Conservation (phyloP, 2,329 filamentous ascomycete genomes). For the Fusarium beomiforme region DNA sequence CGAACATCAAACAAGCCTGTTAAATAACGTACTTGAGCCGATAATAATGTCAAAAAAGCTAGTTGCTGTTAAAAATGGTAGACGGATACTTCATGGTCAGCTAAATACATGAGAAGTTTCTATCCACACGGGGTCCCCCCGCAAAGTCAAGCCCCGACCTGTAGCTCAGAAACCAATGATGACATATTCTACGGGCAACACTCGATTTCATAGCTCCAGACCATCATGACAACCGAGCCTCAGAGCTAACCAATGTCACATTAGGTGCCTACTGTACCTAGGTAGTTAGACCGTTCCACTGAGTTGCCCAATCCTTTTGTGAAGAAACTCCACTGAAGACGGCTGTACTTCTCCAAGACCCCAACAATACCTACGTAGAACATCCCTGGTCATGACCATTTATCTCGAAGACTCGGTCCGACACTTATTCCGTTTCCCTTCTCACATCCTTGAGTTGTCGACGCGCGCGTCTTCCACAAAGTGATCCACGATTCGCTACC, state of each 20-base stretch:
- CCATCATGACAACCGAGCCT: constrained; percentile 8
- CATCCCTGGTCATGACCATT: not conserved
- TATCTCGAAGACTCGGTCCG: constrained; percentile 2
- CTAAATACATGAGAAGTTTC: not conserved
- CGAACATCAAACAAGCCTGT: not conserved
- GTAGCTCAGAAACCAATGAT: constrained; percentile 6
- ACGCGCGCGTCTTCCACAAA: constrained; percentile 8
- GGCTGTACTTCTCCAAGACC: constrained; percentile 9
- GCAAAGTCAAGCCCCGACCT: not conserved
- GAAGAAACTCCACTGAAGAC: constrained; percentile 10
- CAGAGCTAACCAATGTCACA: constrained; percentile 13
- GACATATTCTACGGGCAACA: constrained; percentile 13
- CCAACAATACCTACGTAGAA: not conserved
- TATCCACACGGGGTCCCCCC: not conserved
- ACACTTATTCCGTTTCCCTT: constrained; percentile 17
- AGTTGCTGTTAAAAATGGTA: not conserved
- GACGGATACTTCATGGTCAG: not conserved
- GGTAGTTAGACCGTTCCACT: constrained; percentile 14
- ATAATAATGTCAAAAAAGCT: not conserved
- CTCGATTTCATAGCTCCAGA: constrained; percentile 15
- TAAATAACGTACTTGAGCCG: not conserved
- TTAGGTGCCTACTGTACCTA: not conserved
- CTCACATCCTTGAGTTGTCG: constrained; percentile 1
- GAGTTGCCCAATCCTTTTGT: constrained; percentile 14
- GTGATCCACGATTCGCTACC: constrained; percentile 24